A percentile compares a stretch with the other conserved stretches of the same genome.
These are phyloP conservation scores for Auriculariales sp. DNA, from an alignment of 768 basidiomycete species.

Conservation along the genomic window DNA sequence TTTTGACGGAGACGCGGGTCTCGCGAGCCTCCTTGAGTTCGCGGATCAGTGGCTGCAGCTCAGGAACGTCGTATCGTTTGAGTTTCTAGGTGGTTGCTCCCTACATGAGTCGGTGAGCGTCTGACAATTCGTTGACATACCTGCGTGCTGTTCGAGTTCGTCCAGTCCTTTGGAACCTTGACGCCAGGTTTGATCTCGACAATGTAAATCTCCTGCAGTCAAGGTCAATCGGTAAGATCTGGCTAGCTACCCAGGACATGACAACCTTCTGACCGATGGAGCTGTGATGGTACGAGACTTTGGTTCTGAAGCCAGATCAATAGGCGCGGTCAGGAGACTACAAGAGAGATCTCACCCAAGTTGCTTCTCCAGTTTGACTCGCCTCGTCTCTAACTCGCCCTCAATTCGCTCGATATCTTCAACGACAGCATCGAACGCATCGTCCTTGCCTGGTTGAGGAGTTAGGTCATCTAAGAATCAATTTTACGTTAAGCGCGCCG, in stretches of 20 bases:
- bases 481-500: no score
- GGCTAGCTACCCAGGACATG: no score
- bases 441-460: slow-evolving; percentile 76
- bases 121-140: slow-evolving; percentile 21
- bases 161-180: slow-evolving; percentile 75
- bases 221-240: slow-evolving; percentile 1
- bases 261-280: slow-evolving; percentile 75
- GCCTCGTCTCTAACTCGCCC: slow-evolving; percentile 46
- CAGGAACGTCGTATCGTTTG: slow-evolving; percentile 64
- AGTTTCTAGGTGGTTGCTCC: slow-evolving; percentile 42
- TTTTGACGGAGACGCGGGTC: slow-evolving; percentile 64
- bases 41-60: slow-evolving; percentile 56
- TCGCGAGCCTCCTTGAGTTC: slow-evolving; percentile 89
- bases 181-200: slow-evolving; percentile 44
- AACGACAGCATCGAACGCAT: slow-evolving; percentile 66
- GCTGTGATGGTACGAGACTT: slow-evolving; percentile 60
- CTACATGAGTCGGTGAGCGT: not conserved
- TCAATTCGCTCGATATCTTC: slow-evolving; percentile 60
- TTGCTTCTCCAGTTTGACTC: slow-evolving; percentile 52
- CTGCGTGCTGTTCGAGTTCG: slow-evolving; percentile 67
- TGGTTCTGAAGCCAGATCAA: no score
- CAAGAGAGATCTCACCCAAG: slow-evolving; percentile 35
- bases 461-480: slow-evolving; percentile 51
- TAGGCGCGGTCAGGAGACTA: slow-evolving; percentile 2
- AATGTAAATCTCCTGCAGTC: slow-evolving; percentile 70